Base-by-base conservation (phyloP, 2,329 filamentous ascomycete species). In the Pseudogymnoascus sp. region DNA sequence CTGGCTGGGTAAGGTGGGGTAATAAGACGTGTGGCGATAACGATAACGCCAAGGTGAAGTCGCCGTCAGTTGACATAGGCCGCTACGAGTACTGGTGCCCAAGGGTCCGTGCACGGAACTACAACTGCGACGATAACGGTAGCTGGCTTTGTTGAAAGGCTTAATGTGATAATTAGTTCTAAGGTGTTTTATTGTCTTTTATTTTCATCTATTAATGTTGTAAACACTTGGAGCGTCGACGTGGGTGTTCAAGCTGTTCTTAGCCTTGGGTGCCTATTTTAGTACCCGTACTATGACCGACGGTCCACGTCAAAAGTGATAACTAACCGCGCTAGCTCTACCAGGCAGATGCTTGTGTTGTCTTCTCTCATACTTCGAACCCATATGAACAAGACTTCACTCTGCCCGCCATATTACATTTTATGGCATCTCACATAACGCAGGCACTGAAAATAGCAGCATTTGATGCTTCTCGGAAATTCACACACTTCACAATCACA, bases 1-100 rank as follows among this genome's bases (percentile, higher is more conserved):
- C 50, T 56, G 50, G 50, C 50, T 56, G 50, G 50, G 29, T 56
- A 56, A 56, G 50, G 50, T 56, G 50, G 50, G 50, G 50, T 56
- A 56, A 56, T 33, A 9, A 31, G 11, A 10, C 9, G 10, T 33
- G 50, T 56, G 50, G 29, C 50, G 50, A 56, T 56, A 56, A 56
- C 50, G 50, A 56, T 56, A 56, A 56, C 50, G 29, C 50, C 50
- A 56, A 53, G 44, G 23, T 53, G 46, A 56, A 31, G 50, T 56
- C 23, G 23, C 44, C n/a, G 50, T 56, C 50, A 56, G 50, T 56
- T 56, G 50, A 56, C 42, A 46, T n/a, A 15, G 42, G 21, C 21
- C 7, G 44, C 13, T 26, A n/a, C 26, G n/a, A 26, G 7, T 53
- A 53, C 26, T 56, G 50, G 50, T 21, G 50, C 50, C 29, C 50